A percentile compares a stretch with the other conserved stretches of the same genome.
phyloP scores from a whole-genome alignment of 169 alveolate species.

The Plasmodium gaboni region DNA sequence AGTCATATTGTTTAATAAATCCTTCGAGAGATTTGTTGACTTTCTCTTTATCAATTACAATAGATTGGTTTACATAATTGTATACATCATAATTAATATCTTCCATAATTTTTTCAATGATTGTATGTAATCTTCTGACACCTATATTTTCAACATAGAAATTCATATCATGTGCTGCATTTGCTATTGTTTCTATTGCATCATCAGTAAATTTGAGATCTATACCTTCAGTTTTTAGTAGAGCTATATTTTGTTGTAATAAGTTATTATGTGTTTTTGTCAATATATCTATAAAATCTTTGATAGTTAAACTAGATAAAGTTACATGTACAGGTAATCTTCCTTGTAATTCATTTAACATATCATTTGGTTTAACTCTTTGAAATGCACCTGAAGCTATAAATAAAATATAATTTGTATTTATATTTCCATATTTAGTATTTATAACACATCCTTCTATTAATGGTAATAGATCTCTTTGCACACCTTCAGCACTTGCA shows the following conservation, averaged over 20 bases:
- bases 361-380: conserved; percentile 90
- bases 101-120: conserved; percentile 86
- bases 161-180: conserved; percentile 87
- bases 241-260: conserved; percentile 85
- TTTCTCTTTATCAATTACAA: conserved; percentile 54
- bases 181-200: conserved; percentile 80
- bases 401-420: conserved; percentile 91
- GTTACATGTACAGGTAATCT: conserved; percentile 91
- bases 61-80: conserved; percentile 43
- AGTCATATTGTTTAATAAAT: conserved; percentile 65
- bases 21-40: conserved; percentile 69
- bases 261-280: conserved; percentile 88
- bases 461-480: conserved; percentile 92
- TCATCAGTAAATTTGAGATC: conserved; percentile 83
- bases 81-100: conserved; percentile 63
- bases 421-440: conserved; percentile 89
- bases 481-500: conserved; percentile 94
- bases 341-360: conserved; percentile 93
- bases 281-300: conserved; percentile 87
- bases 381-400: conserved; percentile 94
- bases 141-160: conserved; percentile 91
- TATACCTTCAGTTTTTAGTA: conserved; percentile 89
- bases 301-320: conserved; percentile 85
- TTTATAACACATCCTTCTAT: conserved; percentile 91
- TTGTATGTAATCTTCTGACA: conserved; percentile 92